A percentile compares a stretch with the other conserved stretches of the same genome.
Conservation (phyloP, 73 alveolate genomes). For the Strombidium stylifer region DNA sequence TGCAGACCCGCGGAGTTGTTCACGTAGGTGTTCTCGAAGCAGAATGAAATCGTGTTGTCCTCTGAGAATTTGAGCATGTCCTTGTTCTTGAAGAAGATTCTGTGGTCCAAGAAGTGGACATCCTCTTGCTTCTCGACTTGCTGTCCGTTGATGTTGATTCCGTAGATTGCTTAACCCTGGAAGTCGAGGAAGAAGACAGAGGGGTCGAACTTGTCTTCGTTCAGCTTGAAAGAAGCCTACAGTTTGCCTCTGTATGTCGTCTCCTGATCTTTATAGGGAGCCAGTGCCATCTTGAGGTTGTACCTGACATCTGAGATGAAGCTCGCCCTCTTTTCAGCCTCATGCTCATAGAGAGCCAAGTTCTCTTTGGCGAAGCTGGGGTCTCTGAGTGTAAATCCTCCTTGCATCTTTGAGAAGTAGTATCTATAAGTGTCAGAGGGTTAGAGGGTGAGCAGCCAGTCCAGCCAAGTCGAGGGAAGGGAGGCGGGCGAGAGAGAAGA, state of each 20-base stretch:
- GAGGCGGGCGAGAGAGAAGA: too few relatives aligned
- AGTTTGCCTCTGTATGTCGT: too few relatives aligned
- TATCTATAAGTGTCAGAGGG: too few relatives aligned
- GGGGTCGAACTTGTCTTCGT: neutral
- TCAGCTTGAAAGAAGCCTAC: neutral
- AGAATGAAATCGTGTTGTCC: slow-evolving; percentile 36
- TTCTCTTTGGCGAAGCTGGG: neutral
- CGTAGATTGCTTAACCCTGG: neutral
- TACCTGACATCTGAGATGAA: slow-evolving; percentile 52
- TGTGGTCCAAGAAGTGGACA: slow-evolving; percentile 14
- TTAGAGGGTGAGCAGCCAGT: too few relatives aligned
- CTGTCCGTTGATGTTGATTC: neutral
- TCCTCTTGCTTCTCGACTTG: neutral
- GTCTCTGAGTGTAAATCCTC: too few relatives aligned
- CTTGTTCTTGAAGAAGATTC: slow-evolving; percentile 9
- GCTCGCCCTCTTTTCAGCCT: slow-evolving; percentile 48
- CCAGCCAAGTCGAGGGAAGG: too few relatives aligned
- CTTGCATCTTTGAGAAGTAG: too few relatives aligned
- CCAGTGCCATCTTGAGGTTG: slow-evolving; percentile 38
- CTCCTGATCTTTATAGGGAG: too few relatives aligned
- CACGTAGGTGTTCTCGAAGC: slow-evolving; percentile 53
- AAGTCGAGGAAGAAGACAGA: neutral
- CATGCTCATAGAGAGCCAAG: slow-evolving; percentile 39
- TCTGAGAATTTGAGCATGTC: neutral
- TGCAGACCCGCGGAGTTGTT: slow-evolving; percentile 95